phyloP scores from a whole-genome alignment of 148 eudicot genomes.

The Fagopyrum esculentum region DNA sequence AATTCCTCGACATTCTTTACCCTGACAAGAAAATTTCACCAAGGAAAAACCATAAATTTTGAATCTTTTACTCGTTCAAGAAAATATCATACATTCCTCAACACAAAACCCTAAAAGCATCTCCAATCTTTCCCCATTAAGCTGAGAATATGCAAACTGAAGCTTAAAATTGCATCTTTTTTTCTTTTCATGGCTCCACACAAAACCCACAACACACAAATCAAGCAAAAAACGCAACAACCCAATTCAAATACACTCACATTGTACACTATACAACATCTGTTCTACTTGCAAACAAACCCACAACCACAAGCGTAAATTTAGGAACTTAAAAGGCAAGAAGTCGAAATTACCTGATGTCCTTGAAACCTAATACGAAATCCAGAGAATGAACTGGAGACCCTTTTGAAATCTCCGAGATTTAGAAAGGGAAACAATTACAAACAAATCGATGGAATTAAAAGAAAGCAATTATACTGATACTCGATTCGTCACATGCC shows the following conservation, averaged over 20 bases:
- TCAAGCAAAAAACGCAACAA: not conserved
- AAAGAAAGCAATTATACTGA: constrained; percentile 3
- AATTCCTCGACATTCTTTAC: constrained; percentile 57
- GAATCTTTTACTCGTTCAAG: not conserved
- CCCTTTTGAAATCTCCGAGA: not conserved
- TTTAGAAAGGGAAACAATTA: not conserved
- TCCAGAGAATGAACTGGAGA: not conserved
- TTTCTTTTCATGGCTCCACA: not conserved
- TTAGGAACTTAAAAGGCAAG: not conserved
- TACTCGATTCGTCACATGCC: not conserved
- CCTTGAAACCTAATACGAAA: not conserved
- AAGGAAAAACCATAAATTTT: not conserved
- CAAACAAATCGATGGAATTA: not conserved
- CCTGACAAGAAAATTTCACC: constrained; percentile 11
- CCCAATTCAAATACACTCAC: not conserved
- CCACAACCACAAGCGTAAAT: not conserved
- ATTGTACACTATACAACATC: not conserved
- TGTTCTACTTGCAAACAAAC: not conserved
- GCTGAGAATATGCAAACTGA: not conserved
- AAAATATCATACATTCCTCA: not conserved
- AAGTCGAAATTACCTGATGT: constrained; percentile 6
- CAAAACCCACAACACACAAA: not conserved
- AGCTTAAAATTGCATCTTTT: not conserved
- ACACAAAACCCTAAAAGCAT: not conserved
- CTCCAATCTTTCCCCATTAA: not conserved